Base-by-base conservation (phyloP, 73 alveolate species). In the Blepharisma stoltei region DNA sequence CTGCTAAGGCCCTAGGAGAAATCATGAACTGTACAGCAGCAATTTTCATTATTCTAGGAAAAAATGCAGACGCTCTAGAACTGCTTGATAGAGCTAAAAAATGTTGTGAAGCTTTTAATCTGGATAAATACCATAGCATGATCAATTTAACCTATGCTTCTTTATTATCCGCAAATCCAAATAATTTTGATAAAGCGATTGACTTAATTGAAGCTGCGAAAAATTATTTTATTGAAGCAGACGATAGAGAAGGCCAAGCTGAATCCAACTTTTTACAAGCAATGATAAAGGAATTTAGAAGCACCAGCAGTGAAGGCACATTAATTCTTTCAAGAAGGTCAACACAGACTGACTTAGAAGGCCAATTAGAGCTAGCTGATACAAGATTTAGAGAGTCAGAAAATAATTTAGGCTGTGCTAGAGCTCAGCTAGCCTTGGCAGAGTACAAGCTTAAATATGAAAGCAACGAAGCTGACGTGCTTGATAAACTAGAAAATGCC, bases 121-220 rank as follows among this genome's bases (percentile, higher is more conserved):
- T 60, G 46, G 45, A 60, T 18, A 60, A 60, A 60, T n/a, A 14
- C 11, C n/a, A 60, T 14, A 25, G 48, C 23, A 18, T 60, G 73
- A 8, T 60, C 18, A 60, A 14, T 60, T 25, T 60, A 60, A 60
- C 46, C 46, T 14, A n/a, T n/a, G 73, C 73, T 60, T 60, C 73
- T 20, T 14, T 60, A 8, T 20, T 14, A 52, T 14, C 23, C 0
- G 27, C n/a, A 52, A 32, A 32, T 32, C 23, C 66, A 52, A 52
- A 52, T 14, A 14, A 11, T 52, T 52, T 52, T 52, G n/a, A 11
- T 52, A 52, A 52, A 14, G 66, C 23, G 0, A 52, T 14, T 4
- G 23, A 52, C 66, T 52, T 14, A 14, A 52, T 52, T 14, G 66
- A 52, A 52, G n/a, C 66, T 52, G n/a, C 66, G 27, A 52, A 52